Percentiles rank a stretch among this genome's conserved stretches.
Evolutionary conservation across 2,329 filamentous ascomycete species (phyloP).

Genomic region (Rhynchosporium secalis): DNA sequence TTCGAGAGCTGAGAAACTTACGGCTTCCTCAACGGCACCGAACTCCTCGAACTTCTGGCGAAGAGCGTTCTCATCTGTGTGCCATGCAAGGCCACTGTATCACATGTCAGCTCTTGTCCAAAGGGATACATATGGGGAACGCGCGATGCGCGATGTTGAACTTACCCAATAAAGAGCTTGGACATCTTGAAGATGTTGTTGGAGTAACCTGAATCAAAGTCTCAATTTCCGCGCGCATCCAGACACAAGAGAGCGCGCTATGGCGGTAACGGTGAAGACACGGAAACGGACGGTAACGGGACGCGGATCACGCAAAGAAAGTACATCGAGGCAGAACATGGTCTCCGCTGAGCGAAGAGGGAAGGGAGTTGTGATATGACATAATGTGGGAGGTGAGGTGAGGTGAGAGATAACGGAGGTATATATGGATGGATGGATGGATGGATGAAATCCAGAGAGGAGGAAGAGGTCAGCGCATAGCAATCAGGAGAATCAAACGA

Average conservation of each 20-base stretch:
- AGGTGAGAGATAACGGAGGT: slow-evolving; percentile 2
- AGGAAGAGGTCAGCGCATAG: slow-evolving; percentile 36
- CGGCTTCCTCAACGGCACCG: slow-evolving; percentile 89
- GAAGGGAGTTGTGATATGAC: slow-evolving; percentile 36
- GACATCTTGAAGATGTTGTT: slow-evolving; percentile 62
- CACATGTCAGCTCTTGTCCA: slow-evolving; percentile 22
- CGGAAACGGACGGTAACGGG: slow-evolving; percentile 36
- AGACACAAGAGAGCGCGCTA: slow-evolving; percentile 39
- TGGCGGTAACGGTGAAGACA: slow-evolving; percentile 38
- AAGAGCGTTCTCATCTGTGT: slow-evolving; percentile 87
- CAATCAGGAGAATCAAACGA: slow-evolving; percentile 41
- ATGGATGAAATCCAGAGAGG: slow-evolving; percentile 28
- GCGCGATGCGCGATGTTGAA: slow-evolving; percentile 27
- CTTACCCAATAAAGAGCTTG: slow-evolving; percentile 94
- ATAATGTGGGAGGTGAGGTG: slow-evolving; percentile 22
- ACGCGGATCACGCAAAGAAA: slow-evolving; percentile 40
- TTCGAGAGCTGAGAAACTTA: slow-evolving; percentile 53
- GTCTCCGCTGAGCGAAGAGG: slow-evolving; percentile 35
- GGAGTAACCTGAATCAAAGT: slow-evolving; percentile 40
- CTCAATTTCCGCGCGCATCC: slow-evolving; percentile 43
- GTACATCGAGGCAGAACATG: slow-evolving; percentile 42
- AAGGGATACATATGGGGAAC: background rate
- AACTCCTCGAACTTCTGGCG: slow-evolving; percentile 92
- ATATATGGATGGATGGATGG: slow-evolving; percentile 5
- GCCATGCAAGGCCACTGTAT: slow-evolving; percentile 90